A percentile compares a stretch with the other conserved stretches of the same genome.
Conservation (phyloP, 2,329 filamentous ascomycete genomes). For the Calcarisporium arbuscula region DNA sequence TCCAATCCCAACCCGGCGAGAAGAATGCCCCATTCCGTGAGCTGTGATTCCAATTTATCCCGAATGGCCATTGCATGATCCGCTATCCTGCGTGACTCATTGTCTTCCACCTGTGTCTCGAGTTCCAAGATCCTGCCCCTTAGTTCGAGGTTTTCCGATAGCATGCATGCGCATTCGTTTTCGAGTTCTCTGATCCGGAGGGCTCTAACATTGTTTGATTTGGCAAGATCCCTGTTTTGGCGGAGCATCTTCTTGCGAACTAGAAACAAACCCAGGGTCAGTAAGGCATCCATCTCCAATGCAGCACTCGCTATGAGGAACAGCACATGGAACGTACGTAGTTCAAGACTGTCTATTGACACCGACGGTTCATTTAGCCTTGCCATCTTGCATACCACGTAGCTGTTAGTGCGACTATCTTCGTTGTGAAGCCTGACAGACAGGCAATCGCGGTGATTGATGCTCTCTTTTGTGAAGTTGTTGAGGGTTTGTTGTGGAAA, state of each 20-base stretch:
- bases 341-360: constrained; percentile 65
- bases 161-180: constrained; percentile 64
- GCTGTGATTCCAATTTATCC: constrained; percentile 63
- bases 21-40: constrained; percentile 62
- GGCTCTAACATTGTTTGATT: constrained; percentile 70
- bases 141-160: constrained; percentile 73
- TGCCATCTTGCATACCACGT: constrained; percentile 65
- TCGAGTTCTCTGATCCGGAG: constrained; percentile 72
- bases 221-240: constrained; percentile 79
- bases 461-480: constrained; percentile 5
- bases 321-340: constrained; percentile 52
- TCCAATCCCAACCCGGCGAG: constrained; percentile 60
- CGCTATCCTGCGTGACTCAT: constrained; percentile 51
- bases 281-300: constrained; percentile 6
- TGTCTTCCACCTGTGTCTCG: constrained; percentile 60
- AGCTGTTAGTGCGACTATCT: too few relatives aligned
- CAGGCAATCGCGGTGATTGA: too few relatives aligned
- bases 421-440: too few relatives aligned
- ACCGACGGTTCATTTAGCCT: constrained; percentile 69
- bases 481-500: not conserved
- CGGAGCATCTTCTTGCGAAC: constrained; percentile 74
- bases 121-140: constrained; percentile 64
- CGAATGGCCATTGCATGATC: constrained; percentile 66
- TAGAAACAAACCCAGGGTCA: constrained; percentile 25
- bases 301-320: not conserved